Evolutionary conservation across 495 filamentous ascomycete species (phyloP), one percentile per base, ranked within the genome.

Genomic region (Hypoxylon rickii): DNA sequence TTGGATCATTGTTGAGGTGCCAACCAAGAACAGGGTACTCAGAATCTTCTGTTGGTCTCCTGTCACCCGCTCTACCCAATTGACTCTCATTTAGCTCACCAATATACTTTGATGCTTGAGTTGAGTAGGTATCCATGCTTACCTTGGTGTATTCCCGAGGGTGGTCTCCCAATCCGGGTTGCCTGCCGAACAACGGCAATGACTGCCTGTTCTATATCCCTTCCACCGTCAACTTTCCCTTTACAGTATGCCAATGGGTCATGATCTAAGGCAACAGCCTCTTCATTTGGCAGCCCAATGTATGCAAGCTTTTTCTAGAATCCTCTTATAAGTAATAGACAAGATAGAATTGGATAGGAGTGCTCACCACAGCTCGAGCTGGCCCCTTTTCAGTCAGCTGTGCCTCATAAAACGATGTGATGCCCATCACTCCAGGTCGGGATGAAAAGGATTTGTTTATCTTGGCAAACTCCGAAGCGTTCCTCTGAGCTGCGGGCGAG

Each of bases 401-500:
- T 20, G 36, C 20, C 36, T 39, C 36, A 39, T 39, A 39, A 11
- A 39, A 39, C 16, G 36, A 39, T 39, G 36, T 39, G n/a, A 39
- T 39, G 36, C 36, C 36, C 36, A 39, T 39, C 2, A 4, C 20
- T 8, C 8, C 20, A 8, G 36, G 20, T 19, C 3, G 36, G 17
- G 16, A 17, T 7, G 7, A 18, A 17, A 39, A 39, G 7, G 16
- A 39, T 2, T 39, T 8, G 36, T 39, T 39, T 39, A 18, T 39
- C 17, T 39, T 39, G 8, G 36, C 16, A 39, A 39, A 39, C 6
- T 39, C 36, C 1, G 16, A 39, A 6, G 15, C 1, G 36, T 39
- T 39, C 36, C 17, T 39, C 11, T 39, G 24, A 29, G 24, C 10
- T 29, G 24, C 5, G 5, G 5, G 15, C 36, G 20, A 39, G 36